These are phyloP conservation scores for Trichoderma afroharzianum DNA, from an alignment of 2,329 filamentous ascomycete genomes.

Conservation along the genomic window DNA sequence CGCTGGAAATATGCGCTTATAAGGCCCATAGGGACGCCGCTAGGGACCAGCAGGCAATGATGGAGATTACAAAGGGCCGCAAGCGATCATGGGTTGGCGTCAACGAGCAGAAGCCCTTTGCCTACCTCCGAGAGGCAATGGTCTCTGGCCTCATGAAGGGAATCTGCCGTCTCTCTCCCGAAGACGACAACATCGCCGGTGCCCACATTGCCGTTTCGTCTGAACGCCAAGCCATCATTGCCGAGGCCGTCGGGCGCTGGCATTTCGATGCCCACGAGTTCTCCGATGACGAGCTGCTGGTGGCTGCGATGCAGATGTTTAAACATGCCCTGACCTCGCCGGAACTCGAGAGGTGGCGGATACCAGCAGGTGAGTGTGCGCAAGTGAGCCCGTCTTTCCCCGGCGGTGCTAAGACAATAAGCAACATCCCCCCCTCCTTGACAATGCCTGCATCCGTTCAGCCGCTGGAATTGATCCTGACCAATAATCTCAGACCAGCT, in stretches of 20 bases:
- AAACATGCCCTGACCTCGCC: slow-evolving; percentile 81
- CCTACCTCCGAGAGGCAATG: slow-evolving; percentile 89
- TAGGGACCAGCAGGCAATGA: slow-evolving; percentile 66
- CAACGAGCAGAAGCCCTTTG: slow-evolving; percentile 79
- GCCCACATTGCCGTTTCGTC: slow-evolving; percentile 65
- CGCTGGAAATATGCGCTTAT: slow-evolving; percentile 79
- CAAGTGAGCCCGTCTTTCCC: not conserved
- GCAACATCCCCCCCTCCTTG: slow-evolving; percentile 5
- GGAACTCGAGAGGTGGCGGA: slow-evolving; percentile 74
- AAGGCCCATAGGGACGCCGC: slow-evolving; percentile 72
- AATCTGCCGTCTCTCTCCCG: slow-evolving; percentile 70
- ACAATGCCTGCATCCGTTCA: slow-evolving; percentile 12
- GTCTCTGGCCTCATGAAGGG: slow-evolving; percentile 86
- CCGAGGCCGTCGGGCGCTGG: slow-evolving; percentile 72
- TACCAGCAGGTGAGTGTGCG: slow-evolving; percentile 64
- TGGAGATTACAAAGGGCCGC: slow-evolving; percentile 69
- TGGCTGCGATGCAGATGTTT: slow-evolving; percentile 83
- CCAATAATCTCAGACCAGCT: slow-evolving; percentile 62
- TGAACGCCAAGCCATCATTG: slow-evolving; percentile 63
- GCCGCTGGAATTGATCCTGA: slow-evolving; percentile 35
- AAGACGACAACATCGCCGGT: slow-evolving; percentile 58
- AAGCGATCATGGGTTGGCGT: slow-evolving; percentile 92
- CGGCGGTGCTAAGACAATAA: slow-evolving; percentile 4
- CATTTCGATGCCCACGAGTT: slow-evolving; percentile 87
- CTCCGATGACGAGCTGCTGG: slow-evolving; percentile 83